Conservation (phyloP, 2,329 filamentous ascomycete genomes). For the Scedosporium apiospermum region DNA sequence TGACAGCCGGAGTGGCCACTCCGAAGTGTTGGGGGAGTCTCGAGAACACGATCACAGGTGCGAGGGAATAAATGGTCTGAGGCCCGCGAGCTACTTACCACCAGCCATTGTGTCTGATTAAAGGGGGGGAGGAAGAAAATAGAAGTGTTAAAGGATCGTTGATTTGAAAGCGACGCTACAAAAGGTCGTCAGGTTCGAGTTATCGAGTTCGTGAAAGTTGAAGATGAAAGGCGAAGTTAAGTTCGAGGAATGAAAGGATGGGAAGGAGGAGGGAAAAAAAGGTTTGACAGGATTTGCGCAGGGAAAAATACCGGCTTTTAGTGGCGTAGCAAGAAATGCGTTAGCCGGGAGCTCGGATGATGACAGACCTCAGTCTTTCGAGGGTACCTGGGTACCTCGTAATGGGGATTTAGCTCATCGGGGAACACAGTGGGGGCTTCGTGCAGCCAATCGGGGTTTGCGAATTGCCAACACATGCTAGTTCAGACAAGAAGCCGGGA, state of each 20-base stretch:
- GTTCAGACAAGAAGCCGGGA: neutral
- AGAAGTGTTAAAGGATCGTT: constrained; percentile 10
- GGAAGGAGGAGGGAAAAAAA: constrained; percentile 11
- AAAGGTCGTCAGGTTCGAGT: constrained; percentile 1
- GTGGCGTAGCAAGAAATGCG: neutral
- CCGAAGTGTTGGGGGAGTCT: neutral
- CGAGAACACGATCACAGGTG: neutral
- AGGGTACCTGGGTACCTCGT: no score
- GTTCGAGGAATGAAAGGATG: neutral
- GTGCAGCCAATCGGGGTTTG: neutral
- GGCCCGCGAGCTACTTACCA: constrained; percentile 26
- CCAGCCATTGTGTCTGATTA: constrained; percentile 30
- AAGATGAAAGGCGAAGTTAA: neutral
- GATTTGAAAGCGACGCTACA: constrained; percentile 13
- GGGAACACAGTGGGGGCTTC: neutral
- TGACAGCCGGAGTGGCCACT: neutral
- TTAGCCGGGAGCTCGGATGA: constrained; percentile 2
- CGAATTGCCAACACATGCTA: neutral
- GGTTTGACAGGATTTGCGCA: constrained; percentile 8
- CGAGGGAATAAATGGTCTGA: neutral
- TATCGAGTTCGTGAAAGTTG: neutral
- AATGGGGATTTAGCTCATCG: neutral
- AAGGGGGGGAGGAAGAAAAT: neutral
- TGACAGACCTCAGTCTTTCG: neutral
- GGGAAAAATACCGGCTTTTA: constrained; percentile 4